Conservation (phyloP, 345 rosid species). For the Bruguiera parviflora region DNA sequence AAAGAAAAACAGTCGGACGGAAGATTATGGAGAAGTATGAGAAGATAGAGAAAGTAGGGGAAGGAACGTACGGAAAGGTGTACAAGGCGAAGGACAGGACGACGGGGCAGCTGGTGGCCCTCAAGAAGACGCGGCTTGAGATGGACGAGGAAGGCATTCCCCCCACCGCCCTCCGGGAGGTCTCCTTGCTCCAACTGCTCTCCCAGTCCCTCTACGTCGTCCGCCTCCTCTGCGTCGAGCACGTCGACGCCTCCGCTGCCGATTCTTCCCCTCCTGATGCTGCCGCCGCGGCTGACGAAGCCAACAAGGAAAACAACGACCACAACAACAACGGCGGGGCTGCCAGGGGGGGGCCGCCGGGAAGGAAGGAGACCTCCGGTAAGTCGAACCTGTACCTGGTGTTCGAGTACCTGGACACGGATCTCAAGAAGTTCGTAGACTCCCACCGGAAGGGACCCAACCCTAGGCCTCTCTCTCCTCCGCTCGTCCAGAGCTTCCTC, state of each 20-base stretch:
- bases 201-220: slow-evolving; percentile 86
- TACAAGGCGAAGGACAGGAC: slow-evolving; percentile 85
- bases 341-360: too few relatives aligned
- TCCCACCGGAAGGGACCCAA: slow-evolving; percentile 67
- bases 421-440: slow-evolving; percentile 90
- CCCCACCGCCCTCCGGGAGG: slow-evolving; percentile 94
- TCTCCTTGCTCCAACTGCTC: slow-evolving; percentile 87
- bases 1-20: too few relatives aligned
- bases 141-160: slow-evolving; percentile 99
- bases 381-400: slow-evolving; percentile 83
- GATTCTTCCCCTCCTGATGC: slow-evolving; percentile 1
- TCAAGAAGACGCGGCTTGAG: slow-evolving; percentile 85
- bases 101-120: slow-evolving; percentile 79
- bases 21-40: slow-evolving; percentile 82
- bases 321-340: background rate
- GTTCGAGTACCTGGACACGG: slow-evolving; percentile 87
- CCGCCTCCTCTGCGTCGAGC: slow-evolving; percentile 87
- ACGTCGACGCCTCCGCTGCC: slow-evolving; percentile 44
- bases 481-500: slow-evolving; percentile 62
- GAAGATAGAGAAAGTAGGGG: slow-evolving; percentile 95
- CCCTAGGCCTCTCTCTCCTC: slow-evolving; percentile 58
- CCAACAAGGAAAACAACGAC: background rate
- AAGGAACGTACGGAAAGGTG: slow-evolving; percentile 93
- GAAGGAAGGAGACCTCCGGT: background rate
- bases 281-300: background rate